These are phyloP conservation scores for Lepidium sativum DNA, from an alignment of 345 rosid species.

Conservation along the genomic window DNA sequence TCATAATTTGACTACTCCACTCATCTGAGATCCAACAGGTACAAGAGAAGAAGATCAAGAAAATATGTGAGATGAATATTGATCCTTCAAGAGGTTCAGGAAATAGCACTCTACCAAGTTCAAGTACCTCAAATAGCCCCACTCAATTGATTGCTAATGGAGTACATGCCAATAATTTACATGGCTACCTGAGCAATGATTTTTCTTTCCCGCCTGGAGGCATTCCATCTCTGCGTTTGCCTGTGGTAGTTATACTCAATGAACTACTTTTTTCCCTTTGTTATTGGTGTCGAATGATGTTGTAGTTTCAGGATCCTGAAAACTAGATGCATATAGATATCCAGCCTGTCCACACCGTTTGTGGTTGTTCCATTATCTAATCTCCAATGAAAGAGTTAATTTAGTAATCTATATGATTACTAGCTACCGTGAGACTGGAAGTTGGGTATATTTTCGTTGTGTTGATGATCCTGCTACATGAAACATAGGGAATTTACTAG, in stretches of 20 bases:
- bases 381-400: background rate
- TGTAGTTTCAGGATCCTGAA: constrained; percentile 13
- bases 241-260: constrained; percentile 74
- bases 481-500: background rate
- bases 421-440: background rate
- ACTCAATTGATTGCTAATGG: constrained; percentile 47
- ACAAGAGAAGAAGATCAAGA: constrained; percentile 92
- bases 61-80: constrained; percentile 70
- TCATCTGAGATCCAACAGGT: constrained; percentile 41
- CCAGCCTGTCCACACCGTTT: background rate
- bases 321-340: background rate
- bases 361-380: background rate
- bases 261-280: background rate
- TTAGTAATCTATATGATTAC: background rate
- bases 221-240: constrained; percentile 61
- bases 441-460: background rate
- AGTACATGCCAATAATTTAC: constrained; percentile 32
- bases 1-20: background rate
- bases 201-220: constrained; percentile 55
- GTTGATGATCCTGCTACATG: background rate
- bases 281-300: background rate
- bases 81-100: constrained; percentile 42
- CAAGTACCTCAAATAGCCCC: constrained; percentile 37
- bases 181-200: constrained; percentile 35
- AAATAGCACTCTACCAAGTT: constrained; percentile 35